Conservation (phyloP, 208 protist genomes). For the Leishmania mexicana region DNA sequence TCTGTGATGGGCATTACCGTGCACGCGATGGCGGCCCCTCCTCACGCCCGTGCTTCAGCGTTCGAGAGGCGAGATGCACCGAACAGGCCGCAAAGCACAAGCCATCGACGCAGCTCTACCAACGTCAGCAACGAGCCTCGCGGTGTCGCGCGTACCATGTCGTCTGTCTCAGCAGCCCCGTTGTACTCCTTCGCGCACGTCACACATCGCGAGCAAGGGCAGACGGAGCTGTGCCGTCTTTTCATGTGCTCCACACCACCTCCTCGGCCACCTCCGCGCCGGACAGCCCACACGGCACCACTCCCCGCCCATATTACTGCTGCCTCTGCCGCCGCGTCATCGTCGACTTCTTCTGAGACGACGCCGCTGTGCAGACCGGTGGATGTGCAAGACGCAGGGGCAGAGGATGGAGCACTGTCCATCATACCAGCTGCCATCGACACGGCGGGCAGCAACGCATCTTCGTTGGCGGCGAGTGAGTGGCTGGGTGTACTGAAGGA, state of each 20-base stretch:
- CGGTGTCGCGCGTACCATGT: not conserved
- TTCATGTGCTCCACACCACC: not conserved
- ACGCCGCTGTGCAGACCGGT: not conserved
- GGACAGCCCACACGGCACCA: not conserved
- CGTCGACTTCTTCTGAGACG: not conserved
- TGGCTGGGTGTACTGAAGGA: constrained; percentile 5
- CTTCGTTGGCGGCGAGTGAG: constrained; percentile 15
- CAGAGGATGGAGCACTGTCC: not conserved
- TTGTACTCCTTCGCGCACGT: not conserved
- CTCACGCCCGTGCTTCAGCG: constrained; percentile 2
- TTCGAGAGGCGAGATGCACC: not conserved
- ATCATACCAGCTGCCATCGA: constrained; percentile 8
- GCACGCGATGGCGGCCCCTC: constrained; percentile 1
- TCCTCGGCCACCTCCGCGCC: not conserved
- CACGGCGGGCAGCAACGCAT: constrained; percentile 5
- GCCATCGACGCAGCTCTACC: not conserved
- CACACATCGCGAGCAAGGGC: not conserved
- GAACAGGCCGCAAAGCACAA: not conserved
- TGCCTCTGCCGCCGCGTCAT: not conserved
- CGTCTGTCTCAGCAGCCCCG: not conserved
- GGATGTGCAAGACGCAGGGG: not conserved
- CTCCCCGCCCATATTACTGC: not conserved
- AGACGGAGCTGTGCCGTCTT: not conserved
- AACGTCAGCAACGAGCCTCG: not conserved
- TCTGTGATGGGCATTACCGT: not conserved